Base-by-base conservation (phyloP, 2,329 filamentous ascomycete genomes). In the Pseudogymnoascus sp. region DNA sequence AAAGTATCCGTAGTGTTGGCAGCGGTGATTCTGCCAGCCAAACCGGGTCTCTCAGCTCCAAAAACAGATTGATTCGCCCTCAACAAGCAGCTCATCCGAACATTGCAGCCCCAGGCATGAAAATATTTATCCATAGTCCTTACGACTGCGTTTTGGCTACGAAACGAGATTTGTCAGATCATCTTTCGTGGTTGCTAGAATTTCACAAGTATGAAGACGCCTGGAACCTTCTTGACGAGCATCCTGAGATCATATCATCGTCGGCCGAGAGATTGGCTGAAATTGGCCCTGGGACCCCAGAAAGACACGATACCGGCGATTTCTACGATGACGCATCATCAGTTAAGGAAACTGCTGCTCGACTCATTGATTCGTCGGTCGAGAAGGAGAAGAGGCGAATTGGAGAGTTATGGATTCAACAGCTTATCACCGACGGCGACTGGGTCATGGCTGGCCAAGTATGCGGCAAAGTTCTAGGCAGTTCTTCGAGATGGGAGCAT, bases 71-170 rank as follows among this genome's bases (percentile, higher is more conserved):
- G 1, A n/a, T 16, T 11, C 35, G 40, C 28, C 37, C 62, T n/a
- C 40, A 50, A 11, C 53, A 61, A 16, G 60, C 62, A 28, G 66
- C 65, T 38, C 71, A 75, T 65, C 71, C 71, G 7, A 67, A 72
- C 41, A 65, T 72, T 35, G 64, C 65, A 19, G 66, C 81, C 8
- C 78, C 82, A 38, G 87, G 87, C 6, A 79, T 88, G 68, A 90
- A 98, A 71, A 89, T 99, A 14, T 97, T 97, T 73, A 91, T 99
- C 41, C 92, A 96, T 71, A 97, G 92, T 70, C 95, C 95, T 0
- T 99, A 96, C 72, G 95, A 99, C 75, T 98, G 93, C 70, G 89
- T 98, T n/a, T 79, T 97, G 62, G 91, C 91, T 0, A 91, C 95
- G 2, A 93, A 93, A 72, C 83, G 95, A 68, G 93, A 96, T 71